These are phyloP conservation scores for Pyrenophora graminea DNA, from an alignment of 2,329 filamentous ascomycete species.

Conservation along the genomic window DNA sequence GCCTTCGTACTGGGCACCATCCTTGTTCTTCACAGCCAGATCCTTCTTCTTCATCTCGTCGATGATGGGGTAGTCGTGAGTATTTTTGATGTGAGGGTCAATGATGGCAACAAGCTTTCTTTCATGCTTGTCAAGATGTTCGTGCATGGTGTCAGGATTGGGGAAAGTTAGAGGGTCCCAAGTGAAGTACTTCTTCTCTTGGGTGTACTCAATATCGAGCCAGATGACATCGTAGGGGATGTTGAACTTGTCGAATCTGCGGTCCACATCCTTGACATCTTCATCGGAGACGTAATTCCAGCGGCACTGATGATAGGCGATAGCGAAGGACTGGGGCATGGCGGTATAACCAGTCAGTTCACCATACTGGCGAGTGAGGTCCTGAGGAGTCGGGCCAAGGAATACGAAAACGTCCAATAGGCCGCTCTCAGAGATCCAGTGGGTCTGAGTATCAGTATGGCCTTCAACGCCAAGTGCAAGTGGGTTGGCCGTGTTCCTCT, in stretches of 20 bases:
- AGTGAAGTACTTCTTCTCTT: slow-evolving; percentile 97
- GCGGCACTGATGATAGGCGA: slow-evolving; percentile 95
- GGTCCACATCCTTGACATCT: slow-evolving; percentile 94
- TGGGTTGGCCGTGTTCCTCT: slow-evolving; percentile 73
- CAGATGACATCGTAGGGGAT: slow-evolving; percentile 99
- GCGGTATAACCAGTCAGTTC: slow-evolving; percentile 91
- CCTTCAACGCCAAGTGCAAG: slow-evolving; percentile 71
- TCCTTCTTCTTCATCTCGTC: slow-evolving; percentile 83
- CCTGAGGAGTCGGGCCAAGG: slow-evolving; percentile 82
- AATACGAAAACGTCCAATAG: slow-evolving; percentile 93
- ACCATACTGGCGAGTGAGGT: slow-evolving; percentile 79
- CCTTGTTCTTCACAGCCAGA: slow-evolving; percentile 86
- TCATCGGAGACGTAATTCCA: slow-evolving; percentile 99
- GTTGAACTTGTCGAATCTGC: slow-evolving; percentile 91
- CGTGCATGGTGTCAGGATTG: slow-evolving; percentile 82
- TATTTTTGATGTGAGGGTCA: slow-evolving; percentile 97
- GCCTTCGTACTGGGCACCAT: slow-evolving; percentile 85
- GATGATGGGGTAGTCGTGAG: slow-evolving; percentile 73
- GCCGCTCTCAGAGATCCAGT: slow-evolving; percentile 95
- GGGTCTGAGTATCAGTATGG: slow-evolving; percentile 80
- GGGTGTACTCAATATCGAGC: slow-evolving; percentile 97
- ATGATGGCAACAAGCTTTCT: slow-evolving; percentile 94
- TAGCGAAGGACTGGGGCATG: slow-evolving; percentile 87
- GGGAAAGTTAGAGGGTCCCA: slow-evolving; percentile 90
- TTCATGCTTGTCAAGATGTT: slow-evolving; percentile 82